Conservation (phyloP, 2,329 filamentous ascomycete species). For the Aspergillus caelatus region DNA sequence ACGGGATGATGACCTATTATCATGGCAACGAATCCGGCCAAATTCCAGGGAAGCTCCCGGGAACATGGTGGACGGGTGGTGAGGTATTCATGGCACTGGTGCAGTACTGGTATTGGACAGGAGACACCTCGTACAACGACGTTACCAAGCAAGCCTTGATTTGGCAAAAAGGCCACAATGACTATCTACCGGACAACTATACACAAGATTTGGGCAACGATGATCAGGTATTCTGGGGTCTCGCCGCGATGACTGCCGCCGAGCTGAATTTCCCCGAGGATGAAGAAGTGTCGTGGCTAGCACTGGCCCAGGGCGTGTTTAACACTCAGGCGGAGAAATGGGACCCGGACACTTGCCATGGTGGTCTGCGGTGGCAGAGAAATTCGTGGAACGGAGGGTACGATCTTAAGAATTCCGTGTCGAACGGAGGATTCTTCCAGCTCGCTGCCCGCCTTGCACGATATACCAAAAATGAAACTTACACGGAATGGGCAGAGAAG, state of each 20-base stretch:
- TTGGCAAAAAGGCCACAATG: slow-evolving; percentile 42
- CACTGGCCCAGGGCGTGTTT: slow-evolving; percentile 76
- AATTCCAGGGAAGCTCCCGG: slow-evolving; percentile 61
- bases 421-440: slow-evolving; percentile 37
- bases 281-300: slow-evolving; percentile 73
- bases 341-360: slow-evolving; percentile 67
- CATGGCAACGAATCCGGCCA: slow-evolving; percentile 54
- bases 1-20: slow-evolving; percentile 57
- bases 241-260: slow-evolving; percentile 59
- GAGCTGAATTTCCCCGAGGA: slow-evolving; percentile 46
- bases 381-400: slow-evolving; percentile 38
- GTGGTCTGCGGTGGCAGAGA: slow-evolving; percentile 61
- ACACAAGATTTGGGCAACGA: slow-evolving; percentile 54
- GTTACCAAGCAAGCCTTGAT: slow-evolving; percentile 40
- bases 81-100: slow-evolving; percentile 51
- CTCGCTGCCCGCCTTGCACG: slow-evolving; percentile 34
- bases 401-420: slow-evolving; percentile 39
- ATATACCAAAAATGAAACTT: slow-evolving; percentile 35
- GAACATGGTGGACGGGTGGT: slow-evolving; percentile 76
- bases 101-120: slow-evolving; percentile 48
- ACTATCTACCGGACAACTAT: slow-evolving; percentile 47
- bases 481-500: slow-evolving; percentile 67
- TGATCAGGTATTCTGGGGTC: slow-evolving; percentile 62
- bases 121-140: slow-evolving; percentile 43
- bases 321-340: slow-evolving; percentile 74